These are phyloP conservation scores for Gracilaria vermiculophylla DNA, from an alignment of 23 red algal genomes.

Conservation along the genomic window DNA sequence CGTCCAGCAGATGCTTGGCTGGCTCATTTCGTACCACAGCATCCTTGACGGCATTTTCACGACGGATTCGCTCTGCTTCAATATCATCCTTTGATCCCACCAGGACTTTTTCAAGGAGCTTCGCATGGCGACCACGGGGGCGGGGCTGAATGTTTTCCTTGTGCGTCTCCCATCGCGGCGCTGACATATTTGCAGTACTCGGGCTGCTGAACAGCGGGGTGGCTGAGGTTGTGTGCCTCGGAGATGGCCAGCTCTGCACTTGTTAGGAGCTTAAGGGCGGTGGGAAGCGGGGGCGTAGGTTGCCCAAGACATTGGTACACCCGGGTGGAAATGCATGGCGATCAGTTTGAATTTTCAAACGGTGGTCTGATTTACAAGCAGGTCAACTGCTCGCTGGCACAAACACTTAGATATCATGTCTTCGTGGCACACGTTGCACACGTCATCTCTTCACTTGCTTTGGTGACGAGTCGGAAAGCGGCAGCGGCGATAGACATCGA, in stretches of 20 bases:
- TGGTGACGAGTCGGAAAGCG: background rate
- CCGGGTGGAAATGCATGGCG: background rate
- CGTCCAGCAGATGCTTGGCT: background rate
- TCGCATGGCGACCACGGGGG: conserved; percentile 27
- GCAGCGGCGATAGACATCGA: too few relatives aligned
- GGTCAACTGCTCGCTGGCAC: background rate
- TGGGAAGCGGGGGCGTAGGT: background rate
- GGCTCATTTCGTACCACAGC: background rate
- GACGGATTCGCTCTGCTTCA: conserved; percentile 15
- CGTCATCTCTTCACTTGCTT: background rate
- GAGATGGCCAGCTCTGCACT: too few relatives aligned
- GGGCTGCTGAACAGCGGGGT: background rate
- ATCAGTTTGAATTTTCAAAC: conserved; percentile 9
- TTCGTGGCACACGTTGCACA: background rate
- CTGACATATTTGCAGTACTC: background rate
- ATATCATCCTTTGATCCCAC: background rate
- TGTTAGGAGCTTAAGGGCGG: too few relatives aligned
- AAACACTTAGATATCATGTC: background rate
- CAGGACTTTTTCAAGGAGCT: conserved; percentile 39
- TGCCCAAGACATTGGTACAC: background rate
- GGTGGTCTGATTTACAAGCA: background rate
- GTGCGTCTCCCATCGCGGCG: conserved; percentile 59
- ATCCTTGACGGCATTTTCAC: background rate
- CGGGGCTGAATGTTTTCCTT: conserved; percentile 78
- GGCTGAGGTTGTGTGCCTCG: background rate